Conservation (phyloP, 495 filamentous ascomycete genomes). For the Immersiella caudata region DNA sequence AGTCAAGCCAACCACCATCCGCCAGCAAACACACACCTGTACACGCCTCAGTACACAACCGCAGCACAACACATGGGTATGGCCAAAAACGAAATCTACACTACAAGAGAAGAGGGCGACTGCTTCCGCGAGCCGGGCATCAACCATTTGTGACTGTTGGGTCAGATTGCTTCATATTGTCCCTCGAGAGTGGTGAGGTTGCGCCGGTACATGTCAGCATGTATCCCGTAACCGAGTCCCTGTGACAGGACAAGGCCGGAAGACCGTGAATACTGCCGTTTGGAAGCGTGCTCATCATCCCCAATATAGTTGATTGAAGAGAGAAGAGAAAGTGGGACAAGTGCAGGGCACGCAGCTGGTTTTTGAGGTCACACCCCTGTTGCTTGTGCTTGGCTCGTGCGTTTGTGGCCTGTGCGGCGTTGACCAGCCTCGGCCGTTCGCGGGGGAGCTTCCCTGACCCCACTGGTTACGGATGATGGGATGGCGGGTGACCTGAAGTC, state of each 20-base stretch:
- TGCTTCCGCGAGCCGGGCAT: slow-evolving; percentile 29
- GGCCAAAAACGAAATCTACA: background rate
- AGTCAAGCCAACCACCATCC: no score
- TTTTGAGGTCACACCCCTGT: background rate
- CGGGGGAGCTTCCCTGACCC: slow-evolving; percentile 10
- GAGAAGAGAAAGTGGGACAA: slow-evolving; percentile 37
- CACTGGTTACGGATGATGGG: slow-evolving; percentile 1
- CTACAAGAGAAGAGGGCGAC: slow-evolving; percentile 17
- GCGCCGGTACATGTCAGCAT: slow-evolving; percentile 61
- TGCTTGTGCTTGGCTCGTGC: background rate
- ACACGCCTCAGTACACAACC: no score
- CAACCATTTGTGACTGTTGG: slow-evolving; percentile 43
- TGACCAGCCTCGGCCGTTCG: slow-evolving; percentile 2
- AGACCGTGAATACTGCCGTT: slow-evolving; percentile 39
- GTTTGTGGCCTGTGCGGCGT: slow-evolving; percentile 16
- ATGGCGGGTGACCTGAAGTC: background rate
- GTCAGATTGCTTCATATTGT: slow-evolving; percentile 63
- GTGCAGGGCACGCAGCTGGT: slow-evolving; percentile 16
- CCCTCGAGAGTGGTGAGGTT: slow-evolving; percentile 56
- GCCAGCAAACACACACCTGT: no score
- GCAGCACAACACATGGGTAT: no score
- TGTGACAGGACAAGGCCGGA: slow-evolving; percentile 34
- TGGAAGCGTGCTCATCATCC: slow-evolving; percentile 57
- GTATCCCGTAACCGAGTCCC: slow-evolving; percentile 31
- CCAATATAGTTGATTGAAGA: slow-evolving; percentile 61